Evolutionary conservation across 2,329 filamentous ascomycete genomes (phyloP), one percentile per base, ranked within the genome.

Genomic region (Torrubiellomyces zombiae): DNA sequence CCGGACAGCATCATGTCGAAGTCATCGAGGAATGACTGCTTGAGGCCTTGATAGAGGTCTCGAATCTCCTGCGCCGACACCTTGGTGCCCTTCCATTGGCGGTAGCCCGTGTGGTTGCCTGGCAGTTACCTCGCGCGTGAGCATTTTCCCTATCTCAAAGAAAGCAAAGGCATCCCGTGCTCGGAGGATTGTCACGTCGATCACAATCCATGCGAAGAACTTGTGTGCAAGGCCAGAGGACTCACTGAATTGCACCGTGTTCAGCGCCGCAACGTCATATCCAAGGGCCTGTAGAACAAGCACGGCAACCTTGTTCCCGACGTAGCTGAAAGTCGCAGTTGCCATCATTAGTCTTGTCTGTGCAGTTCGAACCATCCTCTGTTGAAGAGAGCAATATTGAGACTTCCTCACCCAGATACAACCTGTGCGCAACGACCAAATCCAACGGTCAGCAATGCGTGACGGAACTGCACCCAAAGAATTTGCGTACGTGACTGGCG

Each of bases 191-290:
- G n/a, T n/a, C n/a, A n/a, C n/a, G n/a, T n/a, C n/a, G n/a, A n/a
- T n/a, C n/a, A n/a, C n/a, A n/a, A n/a, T n/a, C n/a, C n/a, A n/a
- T n/a, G n/a, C n/a, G n/a, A 20, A 6, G n/a, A 4, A 12, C 6
- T 7, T 18, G 6, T 7, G 11, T 14, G 18, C 17, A 25, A 29
- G 23, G 18, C 7, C 9, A 16, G 13, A 14, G 18, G 13, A 55
- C 75, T 50, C 59, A 93, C 86, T 95, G 58, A 94, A 98, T 42
- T 98, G 79, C 6, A 98, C 89, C 0, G 89, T 98, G 48, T 98
- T 94, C 41, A 98, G 65, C 3, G 83, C 81, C 7, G 83, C 78
- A 6, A 94, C 86, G 42, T 98, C 86, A 45, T 83, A 94, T 23
- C 89, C 89, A 25, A 98, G 57, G 1, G 79, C 77, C 51, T 98